These are phyloP conservation scores for Adansonia madagascariensis DNA, from an alignment of 441 rosid genomes.

Conservation along the genomic window DNA sequence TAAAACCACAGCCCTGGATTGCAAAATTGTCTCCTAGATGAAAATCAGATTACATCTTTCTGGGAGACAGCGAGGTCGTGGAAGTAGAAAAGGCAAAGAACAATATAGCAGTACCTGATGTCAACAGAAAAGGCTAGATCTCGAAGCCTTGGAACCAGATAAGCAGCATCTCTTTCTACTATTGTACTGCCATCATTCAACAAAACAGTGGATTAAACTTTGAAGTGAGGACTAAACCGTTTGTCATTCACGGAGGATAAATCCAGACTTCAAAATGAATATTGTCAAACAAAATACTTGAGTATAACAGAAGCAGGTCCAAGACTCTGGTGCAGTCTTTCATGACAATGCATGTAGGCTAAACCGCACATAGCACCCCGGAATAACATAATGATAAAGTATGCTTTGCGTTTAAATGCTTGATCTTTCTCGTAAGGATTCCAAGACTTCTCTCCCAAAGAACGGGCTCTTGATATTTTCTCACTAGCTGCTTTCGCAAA, in stretches of 20 bases:
- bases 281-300: slow-evolving; percentile 55
- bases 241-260: not conserved
- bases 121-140: slow-evolving; percentile 95
- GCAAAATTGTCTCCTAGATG: not conserved
- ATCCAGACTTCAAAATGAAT: slow-evolving; percentile 22
- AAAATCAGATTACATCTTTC: slow-evolving; percentile 9
- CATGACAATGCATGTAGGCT: slow-evolving; percentile 81
- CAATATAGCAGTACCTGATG: slow-evolving; percentile 54
- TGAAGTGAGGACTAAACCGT: not conserved
- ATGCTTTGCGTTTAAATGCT: slow-evolving; percentile 57
- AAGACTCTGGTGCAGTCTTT: slow-evolving; percentile 94
- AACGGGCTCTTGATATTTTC: slow-evolving; percentile 49
- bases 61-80: slow-evolving; percentile 14
- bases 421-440: slow-evolving; percentile 61
- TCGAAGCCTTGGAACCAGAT: slow-evolving; percentile 79
- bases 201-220: slow-evolving; percentile 18
- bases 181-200: slow-evolving; percentile 58
- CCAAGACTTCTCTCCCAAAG: slow-evolving; percentile 53
- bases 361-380: slow-evolving; percentile 81
- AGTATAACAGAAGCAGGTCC: slow-evolving; percentile 92
- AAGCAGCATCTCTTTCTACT: slow-evolving; percentile 73
- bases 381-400: slow-evolving; percentile 61
- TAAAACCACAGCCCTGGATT: not conserved
- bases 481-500: slow-evolving; percentile 70
- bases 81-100: slow-evolving; percentile 24